Evolutionary conservation across 73 alveolate species (phyloP), one percentile per base, ranked within the genome.

Genomic region (Blepharisma japonicum): DNA sequence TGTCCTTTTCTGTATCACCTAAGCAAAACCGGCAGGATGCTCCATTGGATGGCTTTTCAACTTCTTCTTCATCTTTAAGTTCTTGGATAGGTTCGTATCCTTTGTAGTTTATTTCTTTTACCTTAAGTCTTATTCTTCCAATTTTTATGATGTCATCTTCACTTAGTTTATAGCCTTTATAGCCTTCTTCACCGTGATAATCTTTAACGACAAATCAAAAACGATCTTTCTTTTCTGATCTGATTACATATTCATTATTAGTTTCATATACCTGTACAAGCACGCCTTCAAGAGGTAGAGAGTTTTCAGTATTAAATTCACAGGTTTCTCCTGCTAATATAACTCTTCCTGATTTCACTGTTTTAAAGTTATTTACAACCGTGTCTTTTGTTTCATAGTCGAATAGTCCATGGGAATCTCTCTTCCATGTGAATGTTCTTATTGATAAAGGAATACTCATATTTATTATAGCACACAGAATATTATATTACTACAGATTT

Each of bases 321-420:
- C 18, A n/a, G 18, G 18, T 1, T n/a, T 53, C 23, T 53, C 68
- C 68, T n/a, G 68, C 23, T 53, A 14, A 20, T n/a, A 53, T 53
- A 53, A 53, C 32, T 20, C 23, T 53, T 14, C 68, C 18, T n/a
- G 68, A 20, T 14, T 14, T n/a, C 18, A 53, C 23, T n/a, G 86
- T 80, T 70, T 55, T 67, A 55, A 79, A 32, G 23, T 55, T 32
- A 21, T 55, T 81, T 50, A 80, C 71, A 6, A 21, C 20, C 8
- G 61, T 72, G 11, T 48, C 72, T 53, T 78, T 72, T 7, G 81
- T 39, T 23, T 83, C 89, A 47, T 86, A 86, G 72, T 86, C 93
- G 67, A 81, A 86, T 11, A 86, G 79, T 9, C 87, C 93, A 55
- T 86, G 89, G 6, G 89, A 81, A 11, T 86, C 93, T 66, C 93